Evolutionary conservation across 164 flowering plant species (phyloP), one percentile per base, ranked within the genome.

Genomic region (Umbellularia californica): DNA sequence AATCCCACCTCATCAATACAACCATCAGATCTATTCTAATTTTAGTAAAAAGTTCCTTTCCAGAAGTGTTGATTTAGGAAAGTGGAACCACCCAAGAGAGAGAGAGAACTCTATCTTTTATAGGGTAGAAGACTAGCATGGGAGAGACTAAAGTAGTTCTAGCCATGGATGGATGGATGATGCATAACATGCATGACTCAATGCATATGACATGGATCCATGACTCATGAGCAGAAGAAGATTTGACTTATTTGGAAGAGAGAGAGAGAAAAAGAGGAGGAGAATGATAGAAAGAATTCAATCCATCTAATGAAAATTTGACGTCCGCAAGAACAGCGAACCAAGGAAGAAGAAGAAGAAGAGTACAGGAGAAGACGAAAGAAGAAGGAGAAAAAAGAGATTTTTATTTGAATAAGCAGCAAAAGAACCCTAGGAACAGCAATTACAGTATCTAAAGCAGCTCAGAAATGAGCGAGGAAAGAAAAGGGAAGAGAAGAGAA

Each of bases 281-380:
- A 7, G 20, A 66, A 66, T 66, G 69, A 66, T 15, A 66, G 50
- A 24, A 33, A 66, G 23, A 66, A 74, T 69, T 79, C 70, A 82
- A 77, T 70, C 82, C 58, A 70, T 78, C 69, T 58, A 80, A 75
- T 60, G n/a, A 25, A 51, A 70, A 62, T 51, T 82, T 82, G 82
- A 80, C 84, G 84, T 82, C 84, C 84, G 79, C 82, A 70, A 75
- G 70, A 78, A 77, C 79, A 68, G 28, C 14, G n/a, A 58, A 20
- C 23, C 23, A 17, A 58, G 50, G 41, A 19, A 15, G 65, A 66
- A 76, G 74, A 52, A 2, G 13, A 24, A 3, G 27, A 27, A 60
- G 47, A 63, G 64, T 1, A 24, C 24, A 24, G 12, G 12, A 64
- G 66, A n/a, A 24, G 12, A 64, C 14, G 27, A 64, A 63, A 23